phyloP scores from a whole-genome alignment of 345 rosid species.

The Zanthoxylum bungeanum region DNA sequence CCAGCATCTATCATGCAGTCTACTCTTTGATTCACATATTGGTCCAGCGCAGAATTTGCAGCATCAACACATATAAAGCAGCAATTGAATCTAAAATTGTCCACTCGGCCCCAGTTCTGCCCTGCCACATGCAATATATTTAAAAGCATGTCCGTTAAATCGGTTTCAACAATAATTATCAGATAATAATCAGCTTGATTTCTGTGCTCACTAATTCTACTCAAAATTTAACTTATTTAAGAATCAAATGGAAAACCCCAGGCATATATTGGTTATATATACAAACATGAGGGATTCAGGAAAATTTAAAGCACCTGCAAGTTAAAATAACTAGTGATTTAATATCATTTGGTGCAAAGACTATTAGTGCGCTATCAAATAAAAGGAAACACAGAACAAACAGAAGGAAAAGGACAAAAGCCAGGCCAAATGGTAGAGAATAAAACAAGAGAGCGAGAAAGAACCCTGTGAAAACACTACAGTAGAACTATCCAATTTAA shows the following conservation, averaged over 20 bases:
- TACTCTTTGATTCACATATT: conserved; percentile 70
- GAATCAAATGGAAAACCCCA: background rate
- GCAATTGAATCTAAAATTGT: conserved; percentile 55
- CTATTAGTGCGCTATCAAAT: background rate
- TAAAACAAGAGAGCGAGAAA: background rate
- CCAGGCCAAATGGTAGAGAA: background rate
- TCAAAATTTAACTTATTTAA: background rate
- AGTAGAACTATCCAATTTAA: background rate
- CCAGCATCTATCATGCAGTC: conserved; percentile 83
- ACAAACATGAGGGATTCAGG: background rate
- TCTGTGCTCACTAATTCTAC: background rate
- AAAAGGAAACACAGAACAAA: background rate
- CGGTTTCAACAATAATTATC: background rate
- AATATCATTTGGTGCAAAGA: background rate
- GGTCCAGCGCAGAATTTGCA: conserved; percentile 56
- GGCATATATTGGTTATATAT: background rate
- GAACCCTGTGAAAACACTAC: background rate
- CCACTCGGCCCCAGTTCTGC: conserved; percentile 93
- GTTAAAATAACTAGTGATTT: conserved; percentile 1
- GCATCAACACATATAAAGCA: conserved; percentile 84
- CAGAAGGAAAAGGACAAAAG: background rate
- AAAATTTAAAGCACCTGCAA: background rate
- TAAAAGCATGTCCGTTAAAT: conserved; percentile 12
- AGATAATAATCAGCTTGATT: background rate
- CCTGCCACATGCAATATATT: conserved; percentile 55